Percentiles rank a stretch among this genome's conserved stretches.
These are phyloP conservation scores for Dipteronia sinensis DNA, from an alignment of 345 rosid genomes.

Conservation along the genomic window DNA sequence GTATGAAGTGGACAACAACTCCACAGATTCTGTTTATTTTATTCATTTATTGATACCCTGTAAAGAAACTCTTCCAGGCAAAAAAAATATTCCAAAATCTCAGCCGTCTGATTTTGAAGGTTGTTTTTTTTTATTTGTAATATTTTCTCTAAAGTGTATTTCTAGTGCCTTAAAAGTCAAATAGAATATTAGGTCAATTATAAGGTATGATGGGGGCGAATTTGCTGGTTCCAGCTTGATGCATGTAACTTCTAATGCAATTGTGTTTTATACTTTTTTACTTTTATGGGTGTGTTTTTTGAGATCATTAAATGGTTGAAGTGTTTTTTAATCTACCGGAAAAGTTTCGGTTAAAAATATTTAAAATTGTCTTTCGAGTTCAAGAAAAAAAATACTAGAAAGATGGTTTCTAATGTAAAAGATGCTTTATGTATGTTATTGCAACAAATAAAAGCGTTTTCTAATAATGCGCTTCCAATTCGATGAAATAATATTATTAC, in stretches of 20 bases:
- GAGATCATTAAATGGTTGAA: no score
- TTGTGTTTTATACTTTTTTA: background rate
- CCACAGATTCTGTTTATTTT: background rate
- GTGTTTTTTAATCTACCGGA: background rate
- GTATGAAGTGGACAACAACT: constrained; percentile 1
- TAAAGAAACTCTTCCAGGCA: background rate
- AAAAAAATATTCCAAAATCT: background rate
- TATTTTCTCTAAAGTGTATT: background rate
- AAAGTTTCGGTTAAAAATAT: background rate
- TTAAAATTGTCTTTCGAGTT: background rate
- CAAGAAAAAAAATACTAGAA: background rate
- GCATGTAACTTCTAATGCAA: background rate
- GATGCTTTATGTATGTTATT: background rate
- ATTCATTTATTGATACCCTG: background rate
- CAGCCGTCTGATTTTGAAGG: background rate
- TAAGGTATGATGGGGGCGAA: no score
- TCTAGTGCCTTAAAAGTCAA: background rate
- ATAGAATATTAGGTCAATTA: no score
- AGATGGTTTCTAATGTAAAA: background rate
- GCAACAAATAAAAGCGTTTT: no score
- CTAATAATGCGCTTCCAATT: background rate
- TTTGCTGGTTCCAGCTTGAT: background rate
- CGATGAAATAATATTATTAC: background rate
- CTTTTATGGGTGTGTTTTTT: background rate
- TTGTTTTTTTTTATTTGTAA: no score